These are phyloP conservation scores for Neurospora africana DNA, from an alignment of 495 filamentous ascomycete genomes.

Conservation along the genomic window DNA sequence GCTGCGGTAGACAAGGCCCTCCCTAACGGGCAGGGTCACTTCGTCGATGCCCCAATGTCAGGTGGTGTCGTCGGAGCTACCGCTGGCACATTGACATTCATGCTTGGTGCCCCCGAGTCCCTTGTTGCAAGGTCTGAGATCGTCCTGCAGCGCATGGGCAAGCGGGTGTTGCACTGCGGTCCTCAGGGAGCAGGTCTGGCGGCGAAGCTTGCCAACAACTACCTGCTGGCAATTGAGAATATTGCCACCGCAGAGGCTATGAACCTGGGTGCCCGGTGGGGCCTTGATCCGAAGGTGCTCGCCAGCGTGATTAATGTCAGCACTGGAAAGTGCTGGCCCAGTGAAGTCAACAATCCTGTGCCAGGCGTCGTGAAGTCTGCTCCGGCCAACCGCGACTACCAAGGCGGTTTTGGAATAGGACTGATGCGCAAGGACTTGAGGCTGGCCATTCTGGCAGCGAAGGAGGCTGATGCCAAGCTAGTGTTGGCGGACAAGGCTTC, in stretches of 20 bases:
- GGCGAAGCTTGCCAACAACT: slow-evolving; percentile 89
- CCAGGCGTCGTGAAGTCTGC: slow-evolving; percentile 68
- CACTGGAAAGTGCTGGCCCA: slow-evolving; percentile 85
- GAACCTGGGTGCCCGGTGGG: slow-evolving; percentile 79
- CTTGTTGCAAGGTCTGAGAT: slow-evolving; percentile 50
- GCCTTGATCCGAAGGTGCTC: slow-evolving; percentile 68
- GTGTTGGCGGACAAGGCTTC: slow-evolving; percentile 53
- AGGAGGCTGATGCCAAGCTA: slow-evolving; percentile 54
- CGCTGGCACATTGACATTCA: slow-evolving; percentile 70
- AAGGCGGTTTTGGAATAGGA: slow-evolving; percentile 71
- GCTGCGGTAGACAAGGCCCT: slow-evolving; percentile 46
- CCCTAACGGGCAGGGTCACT: slow-evolving; percentile 38
- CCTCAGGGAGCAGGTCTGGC: slow-evolving; percentile 69
- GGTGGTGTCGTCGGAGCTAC: slow-evolving; percentile 76
- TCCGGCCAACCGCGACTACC: slow-evolving; percentile 63
- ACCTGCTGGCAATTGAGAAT: slow-evolving; percentile 83
- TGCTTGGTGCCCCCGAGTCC: slow-evolving; percentile 61
- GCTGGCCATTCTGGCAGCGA: slow-evolving; percentile 62
- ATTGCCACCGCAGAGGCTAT: slow-evolving; percentile 89
- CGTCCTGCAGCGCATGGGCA: slow-evolving; percentile 69
- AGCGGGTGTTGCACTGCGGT: slow-evolving; percentile 70
- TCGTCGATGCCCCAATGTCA: slow-evolving; percentile 76
- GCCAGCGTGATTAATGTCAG: slow-evolving; percentile 75
- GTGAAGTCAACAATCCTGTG: slow-evolving; percentile 86
- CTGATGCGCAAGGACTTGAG: slow-evolving; percentile 79